Evolutionary conservation across 1,284 basidiomycete genomes (phyloP).

Genomic region (Ustanciosporium gigantosporum): DNA sequence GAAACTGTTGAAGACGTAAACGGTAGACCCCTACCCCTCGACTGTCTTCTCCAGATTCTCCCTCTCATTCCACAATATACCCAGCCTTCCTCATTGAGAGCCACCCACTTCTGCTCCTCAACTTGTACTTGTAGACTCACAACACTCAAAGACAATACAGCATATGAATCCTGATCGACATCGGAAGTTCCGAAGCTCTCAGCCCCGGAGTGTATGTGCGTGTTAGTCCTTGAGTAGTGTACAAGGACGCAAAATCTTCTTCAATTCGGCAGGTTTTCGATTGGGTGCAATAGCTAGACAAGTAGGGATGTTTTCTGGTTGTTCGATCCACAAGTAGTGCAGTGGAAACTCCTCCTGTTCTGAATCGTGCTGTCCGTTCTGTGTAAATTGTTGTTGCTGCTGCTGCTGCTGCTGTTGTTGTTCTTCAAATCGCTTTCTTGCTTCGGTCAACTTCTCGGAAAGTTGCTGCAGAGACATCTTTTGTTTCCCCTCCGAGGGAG

Average conservation of each 20-base stretch:
- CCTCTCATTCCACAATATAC: conserved; percentile 1
- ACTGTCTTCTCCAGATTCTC: background rate
- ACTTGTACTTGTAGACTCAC: conserved; percentile 12
- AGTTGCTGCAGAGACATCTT: conserved; percentile 51
- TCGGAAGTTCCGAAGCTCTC: no score
- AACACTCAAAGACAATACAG: background rate
- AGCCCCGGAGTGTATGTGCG: background rate
- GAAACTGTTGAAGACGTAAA: conserved; percentile 23
- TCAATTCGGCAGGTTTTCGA: conserved; percentile 63
- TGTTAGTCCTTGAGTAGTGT: conserved; percentile 62
- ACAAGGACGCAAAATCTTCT: conserved; percentile 62
- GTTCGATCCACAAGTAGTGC: conserved; percentile 67
- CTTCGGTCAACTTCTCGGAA: conserved; percentile 48
- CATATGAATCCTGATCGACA: no score
- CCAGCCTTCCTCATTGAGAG: background rate
- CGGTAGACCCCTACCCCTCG: no score
- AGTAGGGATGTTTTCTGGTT: conserved; percentile 66
- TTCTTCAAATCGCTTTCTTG: conserved; percentile 20
- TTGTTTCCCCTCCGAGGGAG: conserved; percentile 20
- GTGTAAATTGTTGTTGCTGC: background rate
- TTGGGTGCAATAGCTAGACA: conserved; percentile 68
- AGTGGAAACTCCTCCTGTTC: conserved; percentile 40
- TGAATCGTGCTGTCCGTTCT: background rate
- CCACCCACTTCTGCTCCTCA: background rate
- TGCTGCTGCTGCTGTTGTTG: background rate